phyloP scores from a whole-genome alignment of 257 asterid genomes.

The Solanum lycopersicoides region DNA sequence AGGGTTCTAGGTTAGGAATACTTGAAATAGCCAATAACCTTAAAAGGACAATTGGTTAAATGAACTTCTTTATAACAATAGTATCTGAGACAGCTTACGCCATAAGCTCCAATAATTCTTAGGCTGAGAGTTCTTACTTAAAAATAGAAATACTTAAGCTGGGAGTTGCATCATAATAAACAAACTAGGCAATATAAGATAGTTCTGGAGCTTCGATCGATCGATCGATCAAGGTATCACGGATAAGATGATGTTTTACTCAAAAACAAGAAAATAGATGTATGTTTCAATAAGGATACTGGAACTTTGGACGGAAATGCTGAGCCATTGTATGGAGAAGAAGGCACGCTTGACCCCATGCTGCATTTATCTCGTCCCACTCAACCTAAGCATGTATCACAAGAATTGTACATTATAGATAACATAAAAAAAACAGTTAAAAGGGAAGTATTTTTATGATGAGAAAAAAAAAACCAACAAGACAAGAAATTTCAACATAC shows the following conservation, averaged over 20 bases:
- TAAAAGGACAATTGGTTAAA: background rate
- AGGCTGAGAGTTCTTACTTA: background rate
- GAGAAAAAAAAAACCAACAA: background rate
- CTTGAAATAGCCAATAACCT: background rate
- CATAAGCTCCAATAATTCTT: background rate
- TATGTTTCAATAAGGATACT: conserved; percentile 40
- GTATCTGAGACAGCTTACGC: background rate
- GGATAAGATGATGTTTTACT: background rate
- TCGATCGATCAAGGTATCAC: background rate
- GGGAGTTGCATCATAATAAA: background rate
- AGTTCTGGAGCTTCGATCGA: background rate
- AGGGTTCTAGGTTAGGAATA: background rate
- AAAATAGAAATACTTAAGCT: background rate
- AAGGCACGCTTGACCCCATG: conserved; percentile 99
- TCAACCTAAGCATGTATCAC: conserved; percentile 52
- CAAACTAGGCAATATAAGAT: background rate
- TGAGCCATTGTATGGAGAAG: conserved; percentile 99
- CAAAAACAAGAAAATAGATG: background rate
- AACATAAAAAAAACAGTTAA: background rate
- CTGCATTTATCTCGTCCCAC: conserved; percentile 99
- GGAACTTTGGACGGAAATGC: conserved; percentile 87
- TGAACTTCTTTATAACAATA: background rate
- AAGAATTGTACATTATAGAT: background rate
- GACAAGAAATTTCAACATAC: background rate
- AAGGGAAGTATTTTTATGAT: background rate